These are phyloP conservation scores for Pichia phayaonensis DNA, from an alignment of 805 yeast species.

Conservation along the genomic window DNA sequence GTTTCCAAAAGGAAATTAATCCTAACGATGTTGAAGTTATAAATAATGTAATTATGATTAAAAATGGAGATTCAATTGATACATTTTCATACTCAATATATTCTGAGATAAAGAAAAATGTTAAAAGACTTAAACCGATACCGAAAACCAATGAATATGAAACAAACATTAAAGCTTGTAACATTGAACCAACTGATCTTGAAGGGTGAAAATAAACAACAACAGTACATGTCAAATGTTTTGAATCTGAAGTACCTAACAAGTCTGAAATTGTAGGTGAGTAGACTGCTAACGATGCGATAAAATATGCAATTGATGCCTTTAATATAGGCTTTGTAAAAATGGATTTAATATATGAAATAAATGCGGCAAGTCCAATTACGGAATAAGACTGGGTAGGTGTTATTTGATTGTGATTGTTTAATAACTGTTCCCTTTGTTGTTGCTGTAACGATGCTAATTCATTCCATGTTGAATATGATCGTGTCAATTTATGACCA, in stretches of 20 bases:
- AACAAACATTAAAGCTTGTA: conserved; percentile 62
- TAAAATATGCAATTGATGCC: conserved; percentile 64
- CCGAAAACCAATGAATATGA: conserved; percentile 43
- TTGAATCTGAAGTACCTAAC: conserved; percentile 62
- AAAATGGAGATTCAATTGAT: neutral
- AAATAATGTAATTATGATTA: conserved; percentile 4
- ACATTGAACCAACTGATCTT: conserved; percentile 72
- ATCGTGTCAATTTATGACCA: conserved; percentile 29
- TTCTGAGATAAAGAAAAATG: conserved; percentile 1
- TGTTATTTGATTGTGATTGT: conserved; percentile 1
- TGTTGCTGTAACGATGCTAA: conserved; percentile 9
- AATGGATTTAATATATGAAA: neutral
- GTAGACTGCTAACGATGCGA: conserved; percentile 71
- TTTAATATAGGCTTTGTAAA: conserved; percentile 32
- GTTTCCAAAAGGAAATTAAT: conserved; percentile 60
- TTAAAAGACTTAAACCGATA: conserved; percentile 9
- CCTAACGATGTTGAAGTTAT: conserved; percentile 53
- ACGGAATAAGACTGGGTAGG: neutral
- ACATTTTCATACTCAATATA: neutral
- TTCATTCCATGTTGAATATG: conserved; percentile 24
- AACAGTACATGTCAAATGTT: conserved; percentile 76
- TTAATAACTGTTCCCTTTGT: neutral
- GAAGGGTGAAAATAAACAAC: conserved; percentile 83
- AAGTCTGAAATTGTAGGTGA: conserved; percentile 39
- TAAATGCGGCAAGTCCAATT: neutral